phyloP scores from a whole-genome alignment of 1,284 basidiomycete species.

The Mycena citricolor region DNA sequence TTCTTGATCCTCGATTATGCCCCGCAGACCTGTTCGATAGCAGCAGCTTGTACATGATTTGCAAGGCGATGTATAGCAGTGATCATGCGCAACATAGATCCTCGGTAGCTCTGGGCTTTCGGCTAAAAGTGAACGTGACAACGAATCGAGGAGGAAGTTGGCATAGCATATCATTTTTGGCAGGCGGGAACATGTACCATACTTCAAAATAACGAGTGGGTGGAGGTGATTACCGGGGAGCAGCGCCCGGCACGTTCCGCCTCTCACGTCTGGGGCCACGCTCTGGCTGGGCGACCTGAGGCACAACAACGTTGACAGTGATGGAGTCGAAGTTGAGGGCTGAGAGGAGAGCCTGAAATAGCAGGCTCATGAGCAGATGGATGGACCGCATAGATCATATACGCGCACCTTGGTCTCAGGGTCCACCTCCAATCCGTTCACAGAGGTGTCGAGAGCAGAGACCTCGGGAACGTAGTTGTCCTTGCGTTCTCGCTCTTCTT shows the following conservation, averaged over 20 bases:
- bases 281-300: conserved; percentile 70
- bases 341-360: conserved; percentile 76
- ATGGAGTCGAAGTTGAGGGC: conserved; percentile 91
- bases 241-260: conserved; percentile 85
- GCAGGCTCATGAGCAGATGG: conserved; percentile 2
- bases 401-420: conserved; percentile 82
- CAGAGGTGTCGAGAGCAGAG: conserved; percentile 85
- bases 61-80: too few relatives aligned
- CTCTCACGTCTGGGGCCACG: conserved; percentile 73
- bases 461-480: conserved; percentile 98
- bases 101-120: too few relatives aligned
- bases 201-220: conserved; percentile 6
- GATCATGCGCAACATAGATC: too few relatives aligned
- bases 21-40: too few relatives aligned
- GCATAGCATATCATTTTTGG: conserved; percentile 23
- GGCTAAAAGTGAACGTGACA: too few relatives aligned
- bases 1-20: too few relatives aligned
- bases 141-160: conserved; percentile 10
- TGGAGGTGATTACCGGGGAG: conserved; percentile 26
- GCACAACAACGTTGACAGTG: conserved; percentile 67
- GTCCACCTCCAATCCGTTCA: conserved; percentile 76
- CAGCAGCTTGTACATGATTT: too few relatives aligned
- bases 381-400: neutral
- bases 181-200: conserved; percentile 18
- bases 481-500: conserved; percentile 99